Conservation (phyloP, 441 rosid species). For the Populus hybrid region DNA sequence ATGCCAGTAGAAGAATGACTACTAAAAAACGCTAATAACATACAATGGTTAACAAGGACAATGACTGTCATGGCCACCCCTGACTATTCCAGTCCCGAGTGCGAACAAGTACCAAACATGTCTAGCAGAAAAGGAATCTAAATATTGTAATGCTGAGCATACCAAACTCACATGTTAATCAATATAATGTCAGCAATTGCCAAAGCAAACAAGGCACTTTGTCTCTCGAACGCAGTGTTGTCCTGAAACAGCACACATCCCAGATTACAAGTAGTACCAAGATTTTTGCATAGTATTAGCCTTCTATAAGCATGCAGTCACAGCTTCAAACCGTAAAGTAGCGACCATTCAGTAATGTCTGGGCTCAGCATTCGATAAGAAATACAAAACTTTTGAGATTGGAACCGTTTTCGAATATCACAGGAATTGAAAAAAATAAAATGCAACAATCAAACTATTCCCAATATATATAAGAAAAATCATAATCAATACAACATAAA, state of each 20-base stretch:
- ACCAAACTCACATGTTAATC: constrained; percentile 74
- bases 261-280: background rate
- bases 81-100: background rate
- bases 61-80: background rate
- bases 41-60: background rate
- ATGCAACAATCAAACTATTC: background rate
- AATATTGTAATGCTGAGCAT: background rate
- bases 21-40: background rate
- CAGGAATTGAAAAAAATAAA: background rate
- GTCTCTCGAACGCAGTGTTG: constrained; percentile 92
- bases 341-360: background rate
- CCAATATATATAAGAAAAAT: background rate
- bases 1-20: background rate
- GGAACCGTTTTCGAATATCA: background rate
- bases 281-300: background rate
- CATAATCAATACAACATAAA: background rate
- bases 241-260: constrained; percentile 46
- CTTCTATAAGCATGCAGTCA: constrained; percentile 8
- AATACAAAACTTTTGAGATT: background rate
- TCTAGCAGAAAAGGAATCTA: background rate
- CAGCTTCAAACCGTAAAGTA: background rate
- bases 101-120: background rate
- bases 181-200: constrained; percentile 87
- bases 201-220: constrained; percentile 81
- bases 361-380: background rate